Conservation (phyloP, 179 eudicot genomes). For the Nepenthes alata region DNA sequence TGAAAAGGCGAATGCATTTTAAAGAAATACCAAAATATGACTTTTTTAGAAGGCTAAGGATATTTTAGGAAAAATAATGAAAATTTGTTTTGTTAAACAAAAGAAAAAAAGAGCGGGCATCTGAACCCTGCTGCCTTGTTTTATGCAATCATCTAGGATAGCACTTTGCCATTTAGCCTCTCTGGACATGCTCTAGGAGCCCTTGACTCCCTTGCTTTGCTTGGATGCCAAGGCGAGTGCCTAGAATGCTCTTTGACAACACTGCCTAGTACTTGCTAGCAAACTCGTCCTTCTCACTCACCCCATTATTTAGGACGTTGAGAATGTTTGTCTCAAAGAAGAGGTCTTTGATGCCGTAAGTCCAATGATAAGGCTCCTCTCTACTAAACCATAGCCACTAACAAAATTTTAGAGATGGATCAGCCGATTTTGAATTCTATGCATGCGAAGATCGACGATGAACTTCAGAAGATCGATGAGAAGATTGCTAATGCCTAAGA, state of each 20-base stretch:
- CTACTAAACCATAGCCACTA: conserved; percentile 50
- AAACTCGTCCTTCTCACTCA: conserved; percentile 40
- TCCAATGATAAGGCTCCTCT: conserved; percentile 57
- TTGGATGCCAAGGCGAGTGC: conserved; percentile 40
- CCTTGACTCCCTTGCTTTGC: no score
- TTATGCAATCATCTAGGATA: no score
- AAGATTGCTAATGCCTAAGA: conserved; percentile 97
- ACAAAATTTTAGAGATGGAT: conserved; percentile 42
- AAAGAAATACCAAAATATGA: no score
- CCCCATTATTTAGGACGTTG: conserved; percentile 62
- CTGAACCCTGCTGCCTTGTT: no score
- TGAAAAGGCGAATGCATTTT: no score
- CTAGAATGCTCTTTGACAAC: conserved; percentile 36
- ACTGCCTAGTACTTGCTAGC: conserved; percentile 34
- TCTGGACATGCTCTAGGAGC: no score
- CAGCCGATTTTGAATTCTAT: conserved; percentile 51
- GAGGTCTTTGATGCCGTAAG: conserved; percentile 39
- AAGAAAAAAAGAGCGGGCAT: no score
- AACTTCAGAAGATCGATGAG: conserved; percentile 69
- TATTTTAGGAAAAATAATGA: no score
- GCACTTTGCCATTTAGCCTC: no score
- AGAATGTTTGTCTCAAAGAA: conserved; percentile 58
- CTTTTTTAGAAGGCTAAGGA: no score
- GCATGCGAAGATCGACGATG: conserved; percentile 52
- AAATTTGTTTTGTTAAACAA: no score